Percentiles rank a stretch among this genome's conserved stretches.
Conservation (phyloP, 1,284 basidiomycete species). For the Microbotryum violaceum region DNA sequence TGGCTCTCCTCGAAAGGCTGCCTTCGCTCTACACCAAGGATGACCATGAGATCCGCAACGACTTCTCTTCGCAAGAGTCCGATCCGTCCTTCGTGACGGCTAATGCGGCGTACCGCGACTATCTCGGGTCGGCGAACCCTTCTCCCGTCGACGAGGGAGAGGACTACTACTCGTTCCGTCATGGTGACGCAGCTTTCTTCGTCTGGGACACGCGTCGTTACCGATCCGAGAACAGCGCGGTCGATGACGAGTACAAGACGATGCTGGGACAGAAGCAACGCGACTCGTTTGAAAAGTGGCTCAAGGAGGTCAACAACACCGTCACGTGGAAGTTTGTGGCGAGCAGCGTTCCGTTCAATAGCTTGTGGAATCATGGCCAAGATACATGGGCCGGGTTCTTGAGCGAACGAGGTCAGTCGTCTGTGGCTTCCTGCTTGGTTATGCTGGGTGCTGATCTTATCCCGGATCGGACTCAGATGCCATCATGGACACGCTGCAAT, state of each 20-base stretch:
- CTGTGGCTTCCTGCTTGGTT: conserved; percentile 15
- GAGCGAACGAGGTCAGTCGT: conserved; percentile 49
- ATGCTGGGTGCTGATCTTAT: not conserved
- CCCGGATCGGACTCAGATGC: conserved; percentile 34
- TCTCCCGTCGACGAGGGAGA: conserved; percentile 48
- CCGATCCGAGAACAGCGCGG: conserved; percentile 44
- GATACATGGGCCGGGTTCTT: conserved; percentile 62
- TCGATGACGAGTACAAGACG: conserved; percentile 47
- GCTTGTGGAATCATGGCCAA: conserved; percentile 52
- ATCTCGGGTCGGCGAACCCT: conserved; percentile 61
- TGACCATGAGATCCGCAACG: conserved; percentile 62
- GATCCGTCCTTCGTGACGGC: conserved; percentile 54
- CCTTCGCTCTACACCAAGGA: conserved; percentile 52
- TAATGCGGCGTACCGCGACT: conserved; percentile 57
- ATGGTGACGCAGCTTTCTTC: conserved; percentile 67
- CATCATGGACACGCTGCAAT: conserved; percentile 54
- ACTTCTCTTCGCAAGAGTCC: conserved; percentile 54
- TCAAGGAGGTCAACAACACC: conserved; percentile 64
- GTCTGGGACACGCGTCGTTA: conserved; percentile 68
- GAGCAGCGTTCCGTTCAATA: conserved; percentile 67
- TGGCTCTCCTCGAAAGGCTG: conserved; percentile 45
- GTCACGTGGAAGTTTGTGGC: conserved; percentile 74
- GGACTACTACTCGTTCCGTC: conserved; percentile 36
- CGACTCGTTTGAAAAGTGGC: conserved; percentile 58
- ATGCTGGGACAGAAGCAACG: conserved; percentile 69